A percentile compares a stretch with the other conserved stretches of the same genome.
Conservation (phyloP, 2,329 filamentous ascomycete species). For the Escovopsis sp. region DNA sequence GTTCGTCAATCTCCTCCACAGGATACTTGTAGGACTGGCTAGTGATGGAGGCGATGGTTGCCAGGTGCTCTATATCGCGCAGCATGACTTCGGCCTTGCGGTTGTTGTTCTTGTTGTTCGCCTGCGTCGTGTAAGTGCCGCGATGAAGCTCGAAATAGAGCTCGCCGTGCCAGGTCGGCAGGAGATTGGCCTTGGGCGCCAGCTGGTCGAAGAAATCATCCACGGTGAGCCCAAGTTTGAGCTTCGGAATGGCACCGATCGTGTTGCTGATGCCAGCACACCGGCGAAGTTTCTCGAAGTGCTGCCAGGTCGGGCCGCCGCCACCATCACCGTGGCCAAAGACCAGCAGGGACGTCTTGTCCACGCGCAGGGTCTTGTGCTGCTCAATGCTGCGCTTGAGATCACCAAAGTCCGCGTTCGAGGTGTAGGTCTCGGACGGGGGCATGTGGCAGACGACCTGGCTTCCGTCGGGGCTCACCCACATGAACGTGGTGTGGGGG, state of each 20-base stretch:
- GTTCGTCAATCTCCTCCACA: slow-evolving; percentile 81
- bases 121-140: slow-evolving; percentile 92
- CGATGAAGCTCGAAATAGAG: slow-evolving; percentile 96
- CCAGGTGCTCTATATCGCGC: slow-evolving; percentile 75
- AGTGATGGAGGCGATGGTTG: slow-evolving; percentile 69
- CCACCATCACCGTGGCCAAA: slow-evolving; percentile 97
- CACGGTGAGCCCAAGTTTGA: slow-evolving; percentile 79
- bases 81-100: slow-evolving; percentile 72
- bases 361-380: slow-evolving; percentile 92
- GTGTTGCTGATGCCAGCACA: slow-evolving; percentile 87
- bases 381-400: slow-evolving; percentile 77
- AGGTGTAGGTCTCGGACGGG: slow-evolving; percentile 88
- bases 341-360: slow-evolving; percentile 76
- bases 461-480: slow-evolving; percentile 88
- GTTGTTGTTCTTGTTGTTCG: slow-evolving; percentile 95
- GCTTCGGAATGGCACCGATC: slow-evolving; percentile 61
- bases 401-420: slow-evolving; percentile 88
- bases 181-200: slow-evolving; percentile 61
- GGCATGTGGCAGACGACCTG: slow-evolving; percentile 98
- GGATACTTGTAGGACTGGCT: slow-evolving; percentile 71
- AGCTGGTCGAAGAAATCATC: slow-evolving; percentile 87
- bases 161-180: slow-evolving; percentile 96
- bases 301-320: slow-evolving; percentile 84
- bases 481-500: slow-evolving; percentile 97
- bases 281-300: slow-evolving; percentile 85